Percentiles rank a stretch among this genome's conserved stretches.
These are phyloP conservation scores for Botryosphaeria agaves DNA, from an alignment of 2,329 filamentous ascomycete species.

Conservation along the genomic window DNA sequence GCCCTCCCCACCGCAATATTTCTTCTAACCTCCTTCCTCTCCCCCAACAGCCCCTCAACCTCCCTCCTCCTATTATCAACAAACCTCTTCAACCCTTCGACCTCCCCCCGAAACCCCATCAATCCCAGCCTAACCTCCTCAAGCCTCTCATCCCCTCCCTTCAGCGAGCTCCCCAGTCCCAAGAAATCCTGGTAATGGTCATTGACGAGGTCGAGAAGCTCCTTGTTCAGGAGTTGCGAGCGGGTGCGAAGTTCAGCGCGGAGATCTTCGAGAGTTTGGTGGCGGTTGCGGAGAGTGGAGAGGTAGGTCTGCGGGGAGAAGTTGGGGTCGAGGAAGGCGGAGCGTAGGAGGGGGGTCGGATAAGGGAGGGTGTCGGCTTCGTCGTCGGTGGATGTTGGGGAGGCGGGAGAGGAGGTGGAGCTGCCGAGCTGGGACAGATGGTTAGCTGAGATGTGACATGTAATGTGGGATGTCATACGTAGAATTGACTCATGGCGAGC, in stretches of 20 bases:
- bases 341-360: conserved; percentile 64
- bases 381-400: conserved; percentile 34
- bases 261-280: conserved; percentile 91
- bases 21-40: conserved; percentile 46
- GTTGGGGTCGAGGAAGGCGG: conserved; percentile 58
- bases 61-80: conserved; percentile 49
- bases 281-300: conserved; percentile 64
- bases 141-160: conserved; percentile 78
- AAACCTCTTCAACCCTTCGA: conserved; percentile 52
- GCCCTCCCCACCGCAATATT: conserved; percentile 44
- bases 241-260: conserved; percentile 71
- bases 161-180: conserved; percentile 60
- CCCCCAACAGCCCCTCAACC: conserved; percentile 42
- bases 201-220: conserved; percentile 89
- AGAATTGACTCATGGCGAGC: conserved; percentile 29
- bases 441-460: conserved; percentile 6
- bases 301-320: conserved; percentile 77
- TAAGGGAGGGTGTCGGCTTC: conserved; percentile 59
- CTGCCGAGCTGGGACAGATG: conserved; percentile 4
- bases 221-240: conserved; percentile 60
- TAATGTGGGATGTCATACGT: conserved; percentile 15
- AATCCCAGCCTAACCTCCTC: conserved; percentile 80
- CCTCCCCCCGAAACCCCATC: conserved; percentile 67
- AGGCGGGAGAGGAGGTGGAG: conserved; percentile 5
- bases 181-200: conserved; percentile 88